These are phyloP conservation scores for Spathaspora sp. DNA, from an alignment of 1,139 yeast species.

Conservation along the genomic window DNA sequence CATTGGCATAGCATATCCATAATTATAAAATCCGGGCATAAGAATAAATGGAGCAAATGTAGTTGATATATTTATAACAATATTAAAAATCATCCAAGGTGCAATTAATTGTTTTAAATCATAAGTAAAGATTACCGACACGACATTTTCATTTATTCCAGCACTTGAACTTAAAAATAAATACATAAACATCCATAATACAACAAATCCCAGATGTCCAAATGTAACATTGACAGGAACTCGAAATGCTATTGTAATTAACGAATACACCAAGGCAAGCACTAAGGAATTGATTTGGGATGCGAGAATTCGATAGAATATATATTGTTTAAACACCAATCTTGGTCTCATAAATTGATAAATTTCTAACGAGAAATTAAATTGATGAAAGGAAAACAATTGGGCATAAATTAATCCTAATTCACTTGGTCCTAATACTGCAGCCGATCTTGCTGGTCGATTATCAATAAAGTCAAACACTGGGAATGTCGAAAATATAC, in stretches of 20 bases:
- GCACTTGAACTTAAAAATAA: conserved; percentile 62
- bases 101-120: conserved; percentile 52
- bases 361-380: conserved; percentile 25
- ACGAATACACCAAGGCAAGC: conserved; percentile 52
- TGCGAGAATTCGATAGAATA: conserved; percentile 49
- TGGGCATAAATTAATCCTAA: conserved; percentile 35
- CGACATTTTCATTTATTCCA: conserved; percentile 61
- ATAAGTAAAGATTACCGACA: conserved; percentile 41
- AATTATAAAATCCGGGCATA: conserved; percentile 52
- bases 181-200: conserved; percentile 63
- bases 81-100: conserved; percentile 63
- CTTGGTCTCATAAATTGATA: conserved; percentile 23
- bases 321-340: conserved; percentile 43
- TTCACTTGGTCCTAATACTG: conserved; percentile 33
- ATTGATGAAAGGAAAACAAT: conserved; percentile 35
- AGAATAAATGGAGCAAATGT: conserved; percentile 61
- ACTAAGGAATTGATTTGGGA: conserved; percentile 50
- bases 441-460: conserved; percentile 21
- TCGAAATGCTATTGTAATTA: conserved; percentile 62
- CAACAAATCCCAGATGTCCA: conserved; percentile 62
- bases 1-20: conserved; percentile 68
- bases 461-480: conserved; percentile 21
- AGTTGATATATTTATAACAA: conserved; percentile 58
- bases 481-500: conserved; percentile 23
- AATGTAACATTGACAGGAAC: conserved; percentile 52